A percentile compares a stretch with the other conserved stretches of the same genome.
These are phyloP conservation scores for Beauveria varroae DNA, from an alignment of 2,329 filamentous ascomycete genomes.

Conservation along the genomic window DNA sequence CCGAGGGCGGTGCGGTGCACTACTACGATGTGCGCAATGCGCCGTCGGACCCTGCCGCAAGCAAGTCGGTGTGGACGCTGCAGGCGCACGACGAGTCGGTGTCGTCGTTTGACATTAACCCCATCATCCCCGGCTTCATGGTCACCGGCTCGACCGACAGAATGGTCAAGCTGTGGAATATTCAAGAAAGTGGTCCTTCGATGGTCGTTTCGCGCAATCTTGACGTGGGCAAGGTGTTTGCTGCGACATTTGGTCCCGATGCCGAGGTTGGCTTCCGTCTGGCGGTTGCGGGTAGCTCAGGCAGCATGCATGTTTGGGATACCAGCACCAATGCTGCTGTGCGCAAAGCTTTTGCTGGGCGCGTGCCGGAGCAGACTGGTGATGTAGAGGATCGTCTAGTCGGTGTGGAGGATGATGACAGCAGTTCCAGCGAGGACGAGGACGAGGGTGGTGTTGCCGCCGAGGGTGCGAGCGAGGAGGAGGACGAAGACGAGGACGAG, in stretches of 20 bases:
- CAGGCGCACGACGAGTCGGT: slow-evolving; percentile 93
- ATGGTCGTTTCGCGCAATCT: slow-evolving; percentile 90
- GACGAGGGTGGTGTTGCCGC: slow-evolving; percentile 38
- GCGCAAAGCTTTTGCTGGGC: slow-evolving; percentile 69
- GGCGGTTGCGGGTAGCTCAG: slow-evolving; percentile 90
- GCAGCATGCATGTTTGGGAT: slow-evolving; percentile 89
- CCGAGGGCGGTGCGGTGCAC: slow-evolving; percentile 85
- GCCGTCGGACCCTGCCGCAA: slow-evolving; percentile 62
- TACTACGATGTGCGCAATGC: slow-evolving; percentile 80
- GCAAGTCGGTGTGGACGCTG: slow-evolving; percentile 86
- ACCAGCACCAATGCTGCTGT: slow-evolving; percentile 88
- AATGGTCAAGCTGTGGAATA: slow-evolving; percentile 95
- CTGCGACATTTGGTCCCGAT: slow-evolving; percentile 83
- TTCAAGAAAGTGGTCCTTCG: slow-evolving; percentile 69
- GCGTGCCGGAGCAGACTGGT: slow-evolving; percentile 48
- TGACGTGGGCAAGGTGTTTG: slow-evolving; percentile 92
- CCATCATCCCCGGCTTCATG: slow-evolving; percentile 82
- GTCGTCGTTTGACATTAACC: slow-evolving; percentile 88
- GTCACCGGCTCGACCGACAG: slow-evolving; percentile 91
- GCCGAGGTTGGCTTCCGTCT: slow-evolving; percentile 84
- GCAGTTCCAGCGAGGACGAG: slow-evolving; percentile 57
- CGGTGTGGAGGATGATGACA: slow-evolving; percentile 60
- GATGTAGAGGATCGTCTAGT: slow-evolving; percentile 71
- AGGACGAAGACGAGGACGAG: slow-evolving; percentile 25
- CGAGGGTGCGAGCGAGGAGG: slow-evolving; percentile 43